Percentiles rank a stretch among this genome's conserved stretches.
Evolutionary conservation across 2,329 filamentous ascomycete species (phyloP).

Genomic region (Calonectria hongkongensis): DNA sequence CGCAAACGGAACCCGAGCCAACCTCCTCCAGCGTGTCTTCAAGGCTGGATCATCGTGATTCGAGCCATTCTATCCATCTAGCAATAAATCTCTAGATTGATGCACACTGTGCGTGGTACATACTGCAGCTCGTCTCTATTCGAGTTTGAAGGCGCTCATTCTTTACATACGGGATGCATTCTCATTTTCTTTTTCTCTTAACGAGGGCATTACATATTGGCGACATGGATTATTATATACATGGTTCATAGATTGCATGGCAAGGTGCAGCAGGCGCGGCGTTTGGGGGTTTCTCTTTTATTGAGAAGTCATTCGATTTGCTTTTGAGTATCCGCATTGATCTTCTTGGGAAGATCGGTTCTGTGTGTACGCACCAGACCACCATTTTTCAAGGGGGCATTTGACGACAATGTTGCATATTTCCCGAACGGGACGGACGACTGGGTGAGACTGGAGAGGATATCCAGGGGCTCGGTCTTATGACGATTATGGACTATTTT

Average conservation of each 20-base stretch:
- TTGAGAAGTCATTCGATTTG: slow-evolving; percentile 40
- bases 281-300: slow-evolving; percentile 41
- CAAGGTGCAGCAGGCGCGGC: slow-evolving; percentile 49
- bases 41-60: slow-evolving; percentile 46
- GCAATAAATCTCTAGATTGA: neutral
- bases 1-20: slow-evolving; percentile 52
- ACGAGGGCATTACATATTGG: slow-evolving; percentile 38
- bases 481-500: slow-evolving; percentile 48
- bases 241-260: slow-evolving; percentile 43
- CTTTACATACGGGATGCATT: slow-evolving; percentile 3
- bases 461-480: slow-evolving; percentile 43
- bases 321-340: slow-evolving; percentile 37
- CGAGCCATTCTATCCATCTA: no score
- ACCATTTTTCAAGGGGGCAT: slow-evolving; percentile 36
- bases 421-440: slow-evolving; percentile 40
- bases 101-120: neutral
- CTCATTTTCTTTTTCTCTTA: slow-evolving; percentile 30
- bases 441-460: slow-evolving; percentile 39
- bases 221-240: slow-evolving; percentile 45
- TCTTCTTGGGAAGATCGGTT: slow-evolving; percentile 48
- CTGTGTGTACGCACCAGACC: slow-evolving; percentile 54
- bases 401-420: slow-evolving; percentile 47
- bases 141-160: neutral
- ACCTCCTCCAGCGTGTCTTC: slow-evolving; percentile 52
- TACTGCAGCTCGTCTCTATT: neutral